These are phyloP conservation scores for Hypsizygus ulmarius DNA, from an alignment of 1,284 basidiomycete species.

Conservation along the genomic window DNA sequence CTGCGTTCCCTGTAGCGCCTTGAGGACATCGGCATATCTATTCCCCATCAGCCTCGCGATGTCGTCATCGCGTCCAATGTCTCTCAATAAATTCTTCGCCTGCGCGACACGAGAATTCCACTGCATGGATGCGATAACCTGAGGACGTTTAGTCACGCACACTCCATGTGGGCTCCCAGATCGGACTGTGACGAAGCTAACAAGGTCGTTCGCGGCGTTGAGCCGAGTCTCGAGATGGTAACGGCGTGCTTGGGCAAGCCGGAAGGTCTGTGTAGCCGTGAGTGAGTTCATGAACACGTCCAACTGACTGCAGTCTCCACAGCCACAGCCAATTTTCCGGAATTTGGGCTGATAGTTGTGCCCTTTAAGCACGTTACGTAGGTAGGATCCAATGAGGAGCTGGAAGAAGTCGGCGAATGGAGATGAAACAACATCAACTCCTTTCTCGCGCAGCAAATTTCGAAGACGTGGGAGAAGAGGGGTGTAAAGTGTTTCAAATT, in stretches of 20 bases:
- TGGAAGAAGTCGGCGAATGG: conserved; percentile 25
- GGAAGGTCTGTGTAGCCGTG: conserved; percentile 15
- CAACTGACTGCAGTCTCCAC: conserved; percentile 24
- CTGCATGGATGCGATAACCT: conserved; percentile 13
- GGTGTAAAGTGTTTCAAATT: conserved; percentile 22
- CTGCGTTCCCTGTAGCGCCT: conserved; percentile 24
- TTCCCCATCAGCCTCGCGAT: conserved; percentile 26
- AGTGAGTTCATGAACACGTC: conserved; percentile 24
- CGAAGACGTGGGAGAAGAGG: conserved; percentile 22
- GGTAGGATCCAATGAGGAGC: conserved; percentile 22
- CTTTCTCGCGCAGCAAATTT: conserved; percentile 13
- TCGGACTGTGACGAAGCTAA: conserved; percentile 21
- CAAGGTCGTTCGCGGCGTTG: conserved; percentile 21
- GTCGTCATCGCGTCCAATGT: conserved; percentile 23
- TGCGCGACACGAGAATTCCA: conserved; percentile 23
- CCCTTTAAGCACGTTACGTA: conserved; percentile 22
- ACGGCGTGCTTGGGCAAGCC: conserved; percentile 19
- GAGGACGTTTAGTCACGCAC: conserved; percentile 23
- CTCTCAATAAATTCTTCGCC: conserved; percentile 23
- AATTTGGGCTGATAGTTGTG: conserved; percentile 9
- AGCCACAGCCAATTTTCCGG: conserved; percentile 31
- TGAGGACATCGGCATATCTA: conserved; percentile 24
- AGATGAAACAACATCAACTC: conserved; percentile 15
- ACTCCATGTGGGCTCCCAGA: conserved; percentile 25
- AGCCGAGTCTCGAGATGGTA: conserved; percentile 23